These are phyloP conservation scores for Trichoderma afroharzianum DNA, from an alignment of 2,329 filamentous ascomycete species.

Conservation along the genomic window DNA sequence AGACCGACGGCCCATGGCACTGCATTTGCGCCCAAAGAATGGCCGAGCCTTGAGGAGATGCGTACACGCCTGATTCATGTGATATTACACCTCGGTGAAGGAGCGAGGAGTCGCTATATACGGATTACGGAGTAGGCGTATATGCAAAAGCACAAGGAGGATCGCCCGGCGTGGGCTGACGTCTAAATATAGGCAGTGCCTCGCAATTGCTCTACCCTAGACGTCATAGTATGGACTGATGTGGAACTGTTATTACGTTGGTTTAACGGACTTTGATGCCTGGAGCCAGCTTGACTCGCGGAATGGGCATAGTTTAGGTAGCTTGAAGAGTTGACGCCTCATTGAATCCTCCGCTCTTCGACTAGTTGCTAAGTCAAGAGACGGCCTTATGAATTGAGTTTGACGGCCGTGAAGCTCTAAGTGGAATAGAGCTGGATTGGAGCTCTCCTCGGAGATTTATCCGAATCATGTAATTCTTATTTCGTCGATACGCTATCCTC, in stretches of 20 bases:
- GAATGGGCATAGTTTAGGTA: not conserved
- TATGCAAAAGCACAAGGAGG: not conserved
- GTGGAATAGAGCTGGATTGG: not conserved
- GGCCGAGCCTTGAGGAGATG: not conserved
- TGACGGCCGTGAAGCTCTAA: not conserved
- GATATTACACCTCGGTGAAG: not conserved
- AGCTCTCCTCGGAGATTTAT: not conserved
- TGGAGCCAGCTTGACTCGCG: not conserved
- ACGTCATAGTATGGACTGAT: slow-evolving; percentile 3
- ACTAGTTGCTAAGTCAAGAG: not conserved
- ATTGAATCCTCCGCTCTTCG: not conserved
- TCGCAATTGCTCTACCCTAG: not conserved
- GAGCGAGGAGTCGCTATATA: not conserved
- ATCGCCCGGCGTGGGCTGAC: not conserved
- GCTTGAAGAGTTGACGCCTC: not conserved
- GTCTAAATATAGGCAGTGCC: slow-evolving; percentile 8
- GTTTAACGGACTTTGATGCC: not conserved
- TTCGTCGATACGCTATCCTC: not conserved
- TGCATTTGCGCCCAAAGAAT: not conserved
- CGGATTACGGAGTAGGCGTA: not conserved
- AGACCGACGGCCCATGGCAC: not conserved
- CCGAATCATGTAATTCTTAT: not conserved
- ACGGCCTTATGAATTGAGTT: not conserved
- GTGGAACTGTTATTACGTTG: slow-evolving; percentile 6
- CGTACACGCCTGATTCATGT: not conserved